Evolutionary conservation across 2,329 filamentous ascomycete genomes (phyloP).

Genomic region (Ophiostoma populinum): DNA sequence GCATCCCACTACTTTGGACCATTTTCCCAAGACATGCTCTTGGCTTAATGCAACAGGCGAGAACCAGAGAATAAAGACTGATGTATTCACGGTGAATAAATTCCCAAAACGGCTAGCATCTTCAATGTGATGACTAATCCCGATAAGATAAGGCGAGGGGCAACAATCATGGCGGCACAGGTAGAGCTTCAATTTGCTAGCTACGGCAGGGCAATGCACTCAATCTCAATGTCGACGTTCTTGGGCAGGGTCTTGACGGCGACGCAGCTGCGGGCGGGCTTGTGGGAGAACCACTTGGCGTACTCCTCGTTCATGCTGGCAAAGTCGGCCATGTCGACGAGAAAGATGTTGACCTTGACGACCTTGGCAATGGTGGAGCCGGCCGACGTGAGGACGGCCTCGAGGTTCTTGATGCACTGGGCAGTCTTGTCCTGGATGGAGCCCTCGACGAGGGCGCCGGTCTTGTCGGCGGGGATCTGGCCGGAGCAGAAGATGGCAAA

Average conservation of each 20-base stretch:
- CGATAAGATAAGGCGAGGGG: too few relatives aligned
- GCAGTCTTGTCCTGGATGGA: constrained; percentile 46
- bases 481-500: constrained; percentile 50
- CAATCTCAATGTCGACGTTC: constrained; percentile 76
- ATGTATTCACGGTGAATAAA: too few relatives aligned
- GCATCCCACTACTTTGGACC: too few relatives aligned
- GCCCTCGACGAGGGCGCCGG: constrained; percentile 38
- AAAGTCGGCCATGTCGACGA: constrained; percentile 84
- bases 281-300: constrained; percentile 65
- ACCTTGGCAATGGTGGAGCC: constrained; percentile 63
- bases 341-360: constrained; percentile 84
- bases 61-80: too few relatives aligned
- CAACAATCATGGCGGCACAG: too few relatives aligned
- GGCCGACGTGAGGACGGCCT: constrained; percentile 66
- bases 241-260: constrained; percentile 80
- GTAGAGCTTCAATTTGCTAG: too few relatives aligned
- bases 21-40: too few relatives aligned
- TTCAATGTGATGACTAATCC: too few relatives aligned
- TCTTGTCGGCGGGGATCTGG: constrained; percentile 48
- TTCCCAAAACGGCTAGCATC: too few relatives aligned
- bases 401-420: constrained; percentile 57
- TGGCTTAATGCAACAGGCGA: too few relatives aligned
- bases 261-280: constrained; percentile 78
- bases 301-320: constrained; percentile 74
- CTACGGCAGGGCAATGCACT: constrained; percentile 59